These are phyloP conservation scores for Kodamaea jinghongensis DNA, from an alignment of 805 yeast genomes.

Conservation along the genomic window DNA sequence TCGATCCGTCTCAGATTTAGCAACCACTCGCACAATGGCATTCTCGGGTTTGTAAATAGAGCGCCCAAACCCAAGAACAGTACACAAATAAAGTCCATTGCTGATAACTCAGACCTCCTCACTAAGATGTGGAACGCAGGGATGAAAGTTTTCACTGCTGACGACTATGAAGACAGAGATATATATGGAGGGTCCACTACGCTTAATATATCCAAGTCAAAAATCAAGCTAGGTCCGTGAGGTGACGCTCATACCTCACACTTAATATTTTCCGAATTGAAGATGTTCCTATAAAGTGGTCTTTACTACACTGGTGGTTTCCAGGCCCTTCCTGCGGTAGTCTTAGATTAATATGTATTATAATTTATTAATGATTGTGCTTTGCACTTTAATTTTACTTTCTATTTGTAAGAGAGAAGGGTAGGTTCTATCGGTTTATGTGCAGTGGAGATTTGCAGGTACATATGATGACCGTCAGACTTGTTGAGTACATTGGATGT, in stretches of 20 bases:
- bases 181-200: constrained; percentile 7
- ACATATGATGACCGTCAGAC: too few relatives aligned
- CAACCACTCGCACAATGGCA: constrained; percentile 19
- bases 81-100: neutral
- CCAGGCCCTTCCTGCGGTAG: too few relatives aligned
- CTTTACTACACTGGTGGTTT: too few relatives aligned
- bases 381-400: too few relatives aligned
- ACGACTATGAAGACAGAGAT: constrained; percentile 8
- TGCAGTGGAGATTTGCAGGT: too few relatives aligned
- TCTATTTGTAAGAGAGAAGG: too few relatives aligned
- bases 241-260: neutral
- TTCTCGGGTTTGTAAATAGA: constrained; percentile 26
- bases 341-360: too few relatives aligned
- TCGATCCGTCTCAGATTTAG: constrained; percentile 35
- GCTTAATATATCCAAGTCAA: neutral
- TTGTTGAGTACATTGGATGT: too few relatives aligned
- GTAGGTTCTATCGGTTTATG: too few relatives aligned
- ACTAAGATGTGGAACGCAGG: constrained; percentile 13
- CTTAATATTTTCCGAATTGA: neutral
- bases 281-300: too few relatives aligned
- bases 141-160: constrained; percentile 4
- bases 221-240: too few relatives aligned
- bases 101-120: constrained; percentile 1
- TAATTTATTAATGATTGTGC: too few relatives aligned
- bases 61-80: neutral